Percentiles rank a stretch among this genome's conserved stretches.
phyloP scores from a whole-genome alignment of 768 basidiomycete genomes.

The Auriculariales sp. region DNA sequence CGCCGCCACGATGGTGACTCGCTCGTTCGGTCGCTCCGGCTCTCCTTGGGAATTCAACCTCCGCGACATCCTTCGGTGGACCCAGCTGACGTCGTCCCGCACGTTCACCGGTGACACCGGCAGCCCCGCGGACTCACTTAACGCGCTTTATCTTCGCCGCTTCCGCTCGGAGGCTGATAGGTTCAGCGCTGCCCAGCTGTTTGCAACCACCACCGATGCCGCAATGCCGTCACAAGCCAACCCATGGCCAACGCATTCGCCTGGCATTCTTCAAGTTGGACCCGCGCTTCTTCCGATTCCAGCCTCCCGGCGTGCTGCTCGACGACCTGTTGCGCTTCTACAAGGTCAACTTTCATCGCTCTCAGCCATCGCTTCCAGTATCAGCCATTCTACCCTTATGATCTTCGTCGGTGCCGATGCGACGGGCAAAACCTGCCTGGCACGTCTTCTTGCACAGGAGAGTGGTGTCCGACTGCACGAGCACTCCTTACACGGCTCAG shows the following conservation, averaged over 20 bases:
- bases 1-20: conserved; percentile 45
- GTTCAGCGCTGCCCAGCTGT: conserved; percentile 30
- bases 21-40: conserved; percentile 62
- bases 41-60: conserved; percentile 98
- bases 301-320: conserved; percentile 16
- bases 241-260: conserved; percentile 15
- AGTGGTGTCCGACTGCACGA: conserved; percentile 58
- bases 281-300: conserved; percentile 30
- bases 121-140: conserved; percentile 36
- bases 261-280: conserved; percentile 45
- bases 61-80: conserved; percentile 87
- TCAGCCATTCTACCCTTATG: conserved; percentile 73
- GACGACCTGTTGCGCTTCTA: conserved; percentile 35
- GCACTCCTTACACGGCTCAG: conserved; percentile 68
- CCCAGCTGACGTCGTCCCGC: conserved; percentile 30
- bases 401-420: conserved; percentile 66
- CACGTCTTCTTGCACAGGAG: conserved; percentile 53
- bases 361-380: conserved; percentile 60
- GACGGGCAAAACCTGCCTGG: conserved; percentile 67
- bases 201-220: conserved; percentile 25
- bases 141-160: conserved; percentile 67
- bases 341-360: conserved; percentile 50
- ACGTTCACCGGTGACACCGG: conserved; percentile 10
- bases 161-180: conserved; percentile 70
- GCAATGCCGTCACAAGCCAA: conserved; percentile 21